Evolutionary conservation across 2,329 filamentous ascomycete species (phyloP).

Genomic region (Colletotrichum sp.): DNA sequence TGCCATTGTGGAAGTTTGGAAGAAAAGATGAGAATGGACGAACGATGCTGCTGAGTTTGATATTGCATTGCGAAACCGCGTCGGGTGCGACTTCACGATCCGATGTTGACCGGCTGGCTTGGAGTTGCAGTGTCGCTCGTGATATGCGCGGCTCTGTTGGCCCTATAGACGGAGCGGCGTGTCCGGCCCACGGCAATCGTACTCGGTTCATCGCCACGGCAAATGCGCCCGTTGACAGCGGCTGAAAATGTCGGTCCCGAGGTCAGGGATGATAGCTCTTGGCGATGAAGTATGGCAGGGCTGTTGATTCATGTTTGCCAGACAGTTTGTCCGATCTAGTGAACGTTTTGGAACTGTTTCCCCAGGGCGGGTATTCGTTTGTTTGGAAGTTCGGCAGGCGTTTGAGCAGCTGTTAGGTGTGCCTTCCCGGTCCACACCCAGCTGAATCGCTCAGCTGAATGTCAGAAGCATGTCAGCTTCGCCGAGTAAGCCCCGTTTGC

Average conservation of each 20-base stretch:
- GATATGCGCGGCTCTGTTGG: background rate
- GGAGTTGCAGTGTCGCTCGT: background rate
- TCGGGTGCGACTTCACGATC: background rate
- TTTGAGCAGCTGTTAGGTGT: background rate
- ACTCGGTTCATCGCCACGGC: background rate
- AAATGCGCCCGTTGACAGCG: background rate
- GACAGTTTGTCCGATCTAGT: background rate
- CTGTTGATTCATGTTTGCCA: background rate
- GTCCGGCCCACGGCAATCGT: background rate
- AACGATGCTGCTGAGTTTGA: background rate
- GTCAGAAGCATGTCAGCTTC: background rate
- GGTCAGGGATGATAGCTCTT: background rate
- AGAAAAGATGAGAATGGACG: background rate
- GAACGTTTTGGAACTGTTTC: background rate
- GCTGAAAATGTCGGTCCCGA: background rate
- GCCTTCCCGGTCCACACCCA: background rate
- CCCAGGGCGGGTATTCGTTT: background rate
- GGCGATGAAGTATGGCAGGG: background rate
- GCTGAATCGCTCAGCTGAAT: background rate
- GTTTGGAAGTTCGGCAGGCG: background rate
- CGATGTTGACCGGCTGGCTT: background rate
- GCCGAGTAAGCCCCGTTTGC: background rate
- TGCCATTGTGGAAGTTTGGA: background rate
- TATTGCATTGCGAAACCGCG: background rate
- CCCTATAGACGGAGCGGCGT: background rate